Conservation (phyloP, 1,284 basidiomycete species). For the Cutaneotrichosporon spelunceum region DNA sequence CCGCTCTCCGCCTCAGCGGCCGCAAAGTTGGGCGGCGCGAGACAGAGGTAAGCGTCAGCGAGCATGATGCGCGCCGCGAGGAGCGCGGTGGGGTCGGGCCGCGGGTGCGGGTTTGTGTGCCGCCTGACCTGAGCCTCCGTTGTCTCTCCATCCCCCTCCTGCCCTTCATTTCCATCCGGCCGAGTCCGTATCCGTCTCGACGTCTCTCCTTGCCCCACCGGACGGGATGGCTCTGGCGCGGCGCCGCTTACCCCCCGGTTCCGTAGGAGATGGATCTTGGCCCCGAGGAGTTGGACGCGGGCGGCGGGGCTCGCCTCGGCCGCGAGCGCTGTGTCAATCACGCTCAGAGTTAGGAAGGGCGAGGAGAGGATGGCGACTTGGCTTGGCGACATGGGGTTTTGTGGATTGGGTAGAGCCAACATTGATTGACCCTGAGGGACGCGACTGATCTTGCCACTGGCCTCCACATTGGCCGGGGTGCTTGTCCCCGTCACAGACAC, state of each 20-base stretch:
- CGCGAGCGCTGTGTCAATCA: slow-evolving; percentile 19
- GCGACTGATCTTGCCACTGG: not conserved
- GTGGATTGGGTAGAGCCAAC: not conserved
- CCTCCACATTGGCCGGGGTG: not conserved
- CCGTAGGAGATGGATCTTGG: slow-evolving; percentile 32
- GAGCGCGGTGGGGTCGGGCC: slow-evolving; percentile 15
- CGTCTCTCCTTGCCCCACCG: no score
- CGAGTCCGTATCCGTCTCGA: no score
- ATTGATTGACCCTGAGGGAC: not conserved
- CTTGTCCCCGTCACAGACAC: no score
- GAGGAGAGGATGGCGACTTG: slow-evolving; percentile 14
- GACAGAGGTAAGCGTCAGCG: slow-evolving; percentile 24
- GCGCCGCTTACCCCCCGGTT: no score
- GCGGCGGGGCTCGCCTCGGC: slow-evolving; percentile 9
- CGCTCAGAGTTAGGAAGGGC: slow-evolving; percentile 18
- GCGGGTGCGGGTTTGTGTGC: not conserved
- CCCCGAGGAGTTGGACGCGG: slow-evolving; percentile 35
- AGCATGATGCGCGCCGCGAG: slow-evolving; percentile 29
- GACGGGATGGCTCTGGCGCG: no score
- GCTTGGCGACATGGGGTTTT: not conserved
- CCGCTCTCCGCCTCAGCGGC: slow-evolving; percentile 30
- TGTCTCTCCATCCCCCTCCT: no score
- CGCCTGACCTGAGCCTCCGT: no score
- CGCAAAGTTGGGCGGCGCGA: slow-evolving; percentile 19
- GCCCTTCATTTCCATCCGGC: no score